These are phyloP conservation scores for Puya raimondii DNA, from an alignment of 176 grass and related monocot genomes.

Conservation along the genomic window DNA sequence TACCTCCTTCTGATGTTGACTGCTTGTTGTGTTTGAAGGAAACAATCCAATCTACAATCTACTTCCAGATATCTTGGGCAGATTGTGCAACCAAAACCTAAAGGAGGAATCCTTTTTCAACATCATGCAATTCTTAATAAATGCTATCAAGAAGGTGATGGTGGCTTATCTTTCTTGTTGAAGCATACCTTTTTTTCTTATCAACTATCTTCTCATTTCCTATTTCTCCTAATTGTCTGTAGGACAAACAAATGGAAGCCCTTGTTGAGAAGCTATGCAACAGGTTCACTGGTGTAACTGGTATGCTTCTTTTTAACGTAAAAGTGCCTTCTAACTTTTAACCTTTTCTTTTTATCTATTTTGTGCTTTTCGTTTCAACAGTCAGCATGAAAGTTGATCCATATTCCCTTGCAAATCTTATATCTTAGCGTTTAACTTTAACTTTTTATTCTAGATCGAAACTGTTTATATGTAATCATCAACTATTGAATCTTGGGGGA, in stretches of 20 bases:
- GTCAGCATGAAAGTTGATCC: no score
- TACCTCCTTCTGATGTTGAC: conserved; percentile 27
- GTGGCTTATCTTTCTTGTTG: background rate
- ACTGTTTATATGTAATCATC: no score
- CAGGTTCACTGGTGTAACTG: conserved; percentile 78
- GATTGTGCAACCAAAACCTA: conserved; percentile 82
- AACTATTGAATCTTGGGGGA: no score
- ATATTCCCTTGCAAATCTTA: no score
- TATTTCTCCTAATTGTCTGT: conserved; percentile 11
- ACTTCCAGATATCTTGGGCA: conserved; percentile 90
- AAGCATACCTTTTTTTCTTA: conserved; percentile 12
- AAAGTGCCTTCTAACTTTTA: background rate
- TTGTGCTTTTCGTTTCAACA: no score
- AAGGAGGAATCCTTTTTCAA: conserved; percentile 64
- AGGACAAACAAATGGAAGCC: conserved; percentile 99
- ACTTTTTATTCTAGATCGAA: background rate
- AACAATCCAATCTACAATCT: conserved; percentile 99
- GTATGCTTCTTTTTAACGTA: conserved; percentile 28
- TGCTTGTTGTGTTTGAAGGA: conserved; percentile 39
- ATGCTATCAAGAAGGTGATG: conserved; percentile 84
- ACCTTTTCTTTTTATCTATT: no score
- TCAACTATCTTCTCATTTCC: conserved; percentile 10
- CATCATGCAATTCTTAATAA: conserved; percentile 94
- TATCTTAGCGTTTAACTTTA: no score
- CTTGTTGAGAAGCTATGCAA: conserved; percentile 99